A percentile compares a stretch with the other conserved stretches of the same genome.
phyloP scores from a whole-genome alignment of 257 asterid species.

The Asclepias syriaca region DNA sequence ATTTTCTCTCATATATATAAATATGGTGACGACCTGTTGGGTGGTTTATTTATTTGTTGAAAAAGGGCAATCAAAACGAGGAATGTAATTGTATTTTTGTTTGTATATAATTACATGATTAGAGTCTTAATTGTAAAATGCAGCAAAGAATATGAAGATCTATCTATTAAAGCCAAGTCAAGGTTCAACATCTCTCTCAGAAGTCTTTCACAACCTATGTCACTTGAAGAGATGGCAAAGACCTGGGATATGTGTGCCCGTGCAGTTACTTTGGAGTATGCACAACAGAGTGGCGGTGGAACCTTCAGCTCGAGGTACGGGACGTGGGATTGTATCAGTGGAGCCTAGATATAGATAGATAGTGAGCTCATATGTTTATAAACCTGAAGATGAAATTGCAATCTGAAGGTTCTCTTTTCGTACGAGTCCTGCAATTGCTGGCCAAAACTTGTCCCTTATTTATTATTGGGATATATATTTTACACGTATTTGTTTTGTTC shows the following conservation, averaged over 20 bases:
- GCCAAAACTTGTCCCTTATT: background rate
- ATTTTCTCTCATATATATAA: background rate
- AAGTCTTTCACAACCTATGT: slow-evolving; percentile 66
- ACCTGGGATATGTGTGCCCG: slow-evolving; percentile 83
- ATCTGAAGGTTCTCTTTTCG: background rate
- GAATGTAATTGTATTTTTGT: background rate
- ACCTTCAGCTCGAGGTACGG: slow-evolving; percentile 83
- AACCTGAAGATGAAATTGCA: background rate
- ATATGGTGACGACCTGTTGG: too few relatives aligned
- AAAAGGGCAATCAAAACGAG: background rate
- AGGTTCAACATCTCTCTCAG: slow-evolving; percentile 70
- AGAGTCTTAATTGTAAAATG: background rate
- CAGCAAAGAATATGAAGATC: slow-evolving; percentile 78
- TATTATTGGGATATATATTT: background rate
- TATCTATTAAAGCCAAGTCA: slow-evolving; percentile 63
- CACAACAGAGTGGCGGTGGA: slow-evolving; percentile 78
- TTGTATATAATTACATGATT: background rate
- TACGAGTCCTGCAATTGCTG: background rate
- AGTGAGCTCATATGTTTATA: background rate
- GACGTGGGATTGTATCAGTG: slow-evolving; percentile 69
- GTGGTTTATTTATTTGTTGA: background rate
- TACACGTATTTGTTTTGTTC: too few relatives aligned
- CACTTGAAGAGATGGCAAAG: slow-evolving; percentile 65
- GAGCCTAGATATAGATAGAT: background rate
- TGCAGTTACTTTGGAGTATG: slow-evolving; percentile 58